phyloP scores from a whole-genome alignment of 768 basidiomycete genomes.

The Astraeus odoratus region DNA sequence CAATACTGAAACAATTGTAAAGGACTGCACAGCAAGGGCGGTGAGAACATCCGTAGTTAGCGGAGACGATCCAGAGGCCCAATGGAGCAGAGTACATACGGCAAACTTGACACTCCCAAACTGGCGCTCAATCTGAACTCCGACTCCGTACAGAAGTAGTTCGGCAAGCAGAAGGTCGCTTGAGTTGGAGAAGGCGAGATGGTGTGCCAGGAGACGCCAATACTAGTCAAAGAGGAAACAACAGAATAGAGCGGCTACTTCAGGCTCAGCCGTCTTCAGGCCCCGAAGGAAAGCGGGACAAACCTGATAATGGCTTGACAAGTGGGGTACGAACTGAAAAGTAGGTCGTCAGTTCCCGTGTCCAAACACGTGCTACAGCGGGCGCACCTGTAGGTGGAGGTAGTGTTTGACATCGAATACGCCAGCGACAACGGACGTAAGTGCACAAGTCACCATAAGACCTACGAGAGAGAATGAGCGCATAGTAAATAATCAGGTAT shows the following conservation, averaged over 20 bases:
- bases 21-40: too few species aligned
- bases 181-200: conserved; percentile 74
- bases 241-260: conserved; percentile 16
- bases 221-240: conserved; percentile 45
- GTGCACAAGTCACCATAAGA: conserved; percentile 64
- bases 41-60: too few species aligned
- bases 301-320: conserved; percentile 88
- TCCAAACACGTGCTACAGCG: conserved; percentile 15
- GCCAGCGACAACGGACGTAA: conserved; percentile 68
- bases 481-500: neutral
- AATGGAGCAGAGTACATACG: conserved; percentile 36
- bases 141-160: conserved; percentile 65
- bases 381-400: conserved; percentile 81
- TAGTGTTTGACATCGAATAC: conserved; percentile 87
- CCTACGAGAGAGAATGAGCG: conserved; percentile 35
- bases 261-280: conserved; percentile 24
- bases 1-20: conserved; percentile 58
- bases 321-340: conserved; percentile 71
- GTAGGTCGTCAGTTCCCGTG: conserved; percentile 5
- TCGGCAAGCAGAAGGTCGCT: conserved; percentile 78
- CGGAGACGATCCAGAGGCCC: too few species aligned
- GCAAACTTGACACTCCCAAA: conserved; percentile 88
- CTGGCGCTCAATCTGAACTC: conserved; percentile 68
- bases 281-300: conserved; percentile 2
- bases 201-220: conserved; percentile 74